phyloP scores from a whole-genome alignment of 1,139 yeast species.

The Lodderomyces parapsilosis region DNA sequence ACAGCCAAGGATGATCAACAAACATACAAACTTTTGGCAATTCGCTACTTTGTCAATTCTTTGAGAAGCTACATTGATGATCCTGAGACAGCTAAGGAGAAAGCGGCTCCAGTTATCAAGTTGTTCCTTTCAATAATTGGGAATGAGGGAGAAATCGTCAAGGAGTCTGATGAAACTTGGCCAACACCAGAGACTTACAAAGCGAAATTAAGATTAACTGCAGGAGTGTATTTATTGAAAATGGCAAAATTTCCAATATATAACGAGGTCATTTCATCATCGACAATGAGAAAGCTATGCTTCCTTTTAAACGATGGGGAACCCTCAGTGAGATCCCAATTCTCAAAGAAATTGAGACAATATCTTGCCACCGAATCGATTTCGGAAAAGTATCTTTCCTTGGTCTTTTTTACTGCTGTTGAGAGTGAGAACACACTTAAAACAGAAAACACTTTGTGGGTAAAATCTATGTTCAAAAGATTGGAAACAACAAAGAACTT shows the following conservation, averaged over 20 bases:
- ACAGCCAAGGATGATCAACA: conserved; percentile 39
- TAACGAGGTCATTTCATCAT: conserved; percentile 52
- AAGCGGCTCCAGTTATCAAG: conserved; percentile 65
- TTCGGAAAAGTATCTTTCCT: conserved; percentile 64
- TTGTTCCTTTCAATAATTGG: conserved; percentile 65
- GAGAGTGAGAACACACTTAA: conserved; percentile 61
- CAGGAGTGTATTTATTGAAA: conserved; percentile 66
- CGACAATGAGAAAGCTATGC: conserved; percentile 52
- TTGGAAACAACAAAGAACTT: conserved; percentile 41
- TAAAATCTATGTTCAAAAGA: conserved; percentile 56
- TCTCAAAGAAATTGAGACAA: conserved; percentile 52
- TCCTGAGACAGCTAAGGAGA: conserved; percentile 26
- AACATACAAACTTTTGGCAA: conserved; percentile 29
- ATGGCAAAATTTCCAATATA: conserved; percentile 58
- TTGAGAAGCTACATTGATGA: conserved; percentile 44
- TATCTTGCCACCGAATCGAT: conserved; percentile 52
- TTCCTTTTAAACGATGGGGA: conserved; percentile 69
- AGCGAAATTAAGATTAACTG: conserved; percentile 61
- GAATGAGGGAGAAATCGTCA: conserved; percentile 80
- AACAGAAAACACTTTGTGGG: conserved; percentile 65
- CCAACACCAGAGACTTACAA: conserved; percentile 69
- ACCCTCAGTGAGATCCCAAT: conserved; percentile 52
- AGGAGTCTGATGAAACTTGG: conserved; percentile 39
- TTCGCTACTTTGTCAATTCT: conserved; percentile 65
- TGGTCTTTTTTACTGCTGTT: conserved; percentile 71